Evolutionary conservation across 345 rosid species (phyloP), one percentile per base, ranked within the genome.

Genomic region (Geranium rotundifolium): DNA sequence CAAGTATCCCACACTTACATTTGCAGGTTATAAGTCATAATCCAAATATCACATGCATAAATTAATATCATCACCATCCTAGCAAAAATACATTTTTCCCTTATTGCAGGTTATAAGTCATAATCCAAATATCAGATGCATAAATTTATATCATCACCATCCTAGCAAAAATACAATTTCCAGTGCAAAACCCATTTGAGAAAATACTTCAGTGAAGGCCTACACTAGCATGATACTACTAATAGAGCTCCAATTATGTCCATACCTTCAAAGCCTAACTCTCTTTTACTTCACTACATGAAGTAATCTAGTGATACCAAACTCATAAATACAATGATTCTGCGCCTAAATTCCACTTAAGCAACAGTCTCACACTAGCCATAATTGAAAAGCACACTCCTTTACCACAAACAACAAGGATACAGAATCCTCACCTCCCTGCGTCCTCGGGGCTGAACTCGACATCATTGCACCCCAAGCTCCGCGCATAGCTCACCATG

Each of bases 401-500:
- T 23, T 23, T 23, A 23, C 27, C 27, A 23, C 27, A 23, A 7
- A 7, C 52, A 14, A 46, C 52, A 9, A 9, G 12, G 52, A 46
- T 46, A 9, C 15, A 9, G 16, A 9, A 57, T 59, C 12, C 27
- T 2, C 67, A 91, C 95, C 95, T 83, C 72, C 96, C 91, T 1
- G 99, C 99, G 70, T 93, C 99, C 71, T 90, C 96, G 0, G 99
- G 97, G 71, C 97, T 93, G 66, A 93, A 90, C 77, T 93, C 96
- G 2, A 93, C 87, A 58, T 93, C 99, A 0, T 86, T 71, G 64
- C 97, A 93, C 0, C 99, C 99, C 73, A 93, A 80, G 69, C 90
- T 86, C 73, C 95, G 72, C 0, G 95, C 95, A 39, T 73, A 88
- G 3, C 30, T 64, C 19, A 93, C 97, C 95, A 84, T 88, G 41